Percentiles rank a stretch among this genome's conserved stretches.
Evolutionary conservation across 2,329 filamentous ascomycete genomes (phyloP).

Genomic region (Aureobasidium namibiae): DNA sequence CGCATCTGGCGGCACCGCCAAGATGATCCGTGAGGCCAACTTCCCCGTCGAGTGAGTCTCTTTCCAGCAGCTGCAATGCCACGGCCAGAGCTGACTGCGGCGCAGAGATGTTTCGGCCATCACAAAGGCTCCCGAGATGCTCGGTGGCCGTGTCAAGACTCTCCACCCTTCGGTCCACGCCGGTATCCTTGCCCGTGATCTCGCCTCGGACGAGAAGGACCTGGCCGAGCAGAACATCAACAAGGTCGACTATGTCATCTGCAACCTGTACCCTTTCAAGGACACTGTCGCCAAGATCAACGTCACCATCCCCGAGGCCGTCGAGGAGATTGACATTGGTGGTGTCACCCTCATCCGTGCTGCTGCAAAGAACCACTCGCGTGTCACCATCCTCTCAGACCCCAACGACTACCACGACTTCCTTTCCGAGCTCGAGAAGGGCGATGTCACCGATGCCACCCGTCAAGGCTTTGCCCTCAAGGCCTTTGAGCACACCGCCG

Average conservation of each 20-base stretch:
- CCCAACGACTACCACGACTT: slow-evolving; percentile 91
- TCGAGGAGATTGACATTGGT: slow-evolving; percentile 98
- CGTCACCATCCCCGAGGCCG: slow-evolving; percentile 90
- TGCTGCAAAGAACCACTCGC: slow-evolving; percentile 93
- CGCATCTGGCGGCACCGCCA: slow-evolving; percentile 89
- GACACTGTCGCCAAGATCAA: slow-evolving; percentile 96
- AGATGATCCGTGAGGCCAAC: slow-evolving; percentile 91
- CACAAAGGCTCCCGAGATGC: slow-evolving; percentile 91
- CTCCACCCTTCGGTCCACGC: slow-evolving; percentile 73
- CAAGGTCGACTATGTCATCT: slow-evolving; percentile 91
- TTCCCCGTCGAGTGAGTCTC: slow-evolving; percentile 79
- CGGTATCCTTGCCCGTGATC: slow-evolving; percentile 86
- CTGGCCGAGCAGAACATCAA: slow-evolving; percentile 89
- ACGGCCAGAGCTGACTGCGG: background rate
- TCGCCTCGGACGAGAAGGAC: slow-evolving; percentile 94
- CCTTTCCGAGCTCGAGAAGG: slow-evolving; percentile 77
- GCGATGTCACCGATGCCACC: slow-evolving; percentile 76
- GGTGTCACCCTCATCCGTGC: slow-evolving; percentile 94
- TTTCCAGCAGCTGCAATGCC: background rate
- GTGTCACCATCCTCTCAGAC: slow-evolving; percentile 93
- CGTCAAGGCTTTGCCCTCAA: slow-evolving; percentile 89
- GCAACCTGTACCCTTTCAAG: slow-evolving; percentile 99
- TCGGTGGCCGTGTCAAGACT: slow-evolving; percentile 86
- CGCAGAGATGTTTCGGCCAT: slow-evolving; percentile 93
- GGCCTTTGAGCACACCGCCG: slow-evolving; percentile 95